Evolutionary conservation across 305 asterid species (phyloP).

Genomic region (Fraxinus floribunda): DNA sequence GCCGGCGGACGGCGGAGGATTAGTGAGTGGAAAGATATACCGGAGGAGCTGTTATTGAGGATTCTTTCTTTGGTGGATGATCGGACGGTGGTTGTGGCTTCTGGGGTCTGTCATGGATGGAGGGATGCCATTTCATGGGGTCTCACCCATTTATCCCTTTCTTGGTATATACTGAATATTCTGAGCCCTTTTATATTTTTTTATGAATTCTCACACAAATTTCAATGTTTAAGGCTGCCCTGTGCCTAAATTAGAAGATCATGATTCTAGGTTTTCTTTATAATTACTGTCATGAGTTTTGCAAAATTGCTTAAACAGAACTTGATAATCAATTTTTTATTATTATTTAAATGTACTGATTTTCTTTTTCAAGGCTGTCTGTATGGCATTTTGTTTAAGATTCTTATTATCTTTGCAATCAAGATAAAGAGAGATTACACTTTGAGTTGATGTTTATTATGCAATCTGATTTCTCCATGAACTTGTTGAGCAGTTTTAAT

Average conservation of each 20-base stretch:
- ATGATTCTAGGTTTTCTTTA: background rate
- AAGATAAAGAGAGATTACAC: background rate
- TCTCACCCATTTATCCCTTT: constrained; percentile 66
- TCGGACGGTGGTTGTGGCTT: constrained; percentile 80
- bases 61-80: constrained; percentile 77
- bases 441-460: constrained; percentile 6
- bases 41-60: constrained; percentile 77
- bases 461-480: background rate
- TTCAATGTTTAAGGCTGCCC: background rate
- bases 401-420: background rate
- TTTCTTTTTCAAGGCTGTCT: background rate
- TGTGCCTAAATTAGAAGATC: background rate
- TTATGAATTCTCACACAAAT: background rate
- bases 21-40: constrained; percentile 90
- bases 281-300: background rate
- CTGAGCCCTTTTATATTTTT: background rate
- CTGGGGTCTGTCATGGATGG: constrained; percentile 39
- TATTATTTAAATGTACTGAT: background rate
- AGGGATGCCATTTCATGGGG: constrained; percentile 88
- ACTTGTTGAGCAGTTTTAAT: background rate
- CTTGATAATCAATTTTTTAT: background rate
- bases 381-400: background rate
- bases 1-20: constrained; percentile 45
- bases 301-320: background rate
- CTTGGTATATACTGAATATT: constrained; percentile 52